These are phyloP conservation scores for Stachybotrys chartarum DNA, from an alignment of 2,329 filamentous ascomycete species.

Conservation along the genomic window DNA sequence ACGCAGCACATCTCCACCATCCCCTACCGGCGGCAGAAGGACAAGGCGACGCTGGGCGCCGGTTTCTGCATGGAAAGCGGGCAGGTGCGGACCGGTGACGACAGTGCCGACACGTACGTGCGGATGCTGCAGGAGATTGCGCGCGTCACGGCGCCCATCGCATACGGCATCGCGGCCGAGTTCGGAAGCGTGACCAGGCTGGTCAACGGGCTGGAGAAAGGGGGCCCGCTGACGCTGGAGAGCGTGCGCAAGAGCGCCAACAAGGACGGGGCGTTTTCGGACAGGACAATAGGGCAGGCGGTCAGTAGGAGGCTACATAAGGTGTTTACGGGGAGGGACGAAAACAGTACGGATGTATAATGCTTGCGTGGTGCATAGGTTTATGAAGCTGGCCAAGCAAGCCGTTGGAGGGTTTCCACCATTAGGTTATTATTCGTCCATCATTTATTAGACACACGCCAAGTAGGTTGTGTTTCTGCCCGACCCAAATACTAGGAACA, in stretches of 20 bases:
- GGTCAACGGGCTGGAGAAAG: slow-evolving; percentile 47
- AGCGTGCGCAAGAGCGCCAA: slow-evolving; percentile 51
- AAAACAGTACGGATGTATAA: slow-evolving; percentile 46
- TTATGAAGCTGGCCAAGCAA: not conserved
- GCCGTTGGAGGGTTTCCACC: not conserved
- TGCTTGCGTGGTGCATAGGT: not conserved
- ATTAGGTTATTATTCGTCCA: not conserved
- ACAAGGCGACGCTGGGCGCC: slow-evolving; percentile 42
- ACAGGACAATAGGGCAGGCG: slow-evolving; percentile 47
- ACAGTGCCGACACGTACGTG: slow-evolving; percentile 58
- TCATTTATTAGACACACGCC: not conserved
- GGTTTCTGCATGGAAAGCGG: slow-evolving; percentile 75
- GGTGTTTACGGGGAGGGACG: slow-evolving; percentile 52
- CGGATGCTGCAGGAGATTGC: slow-evolving; percentile 67
- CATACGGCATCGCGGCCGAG: slow-evolving; percentile 58
- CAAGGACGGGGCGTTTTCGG: slow-evolving; percentile 47
- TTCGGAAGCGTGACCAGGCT: slow-evolving; percentile 53
- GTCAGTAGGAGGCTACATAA: slow-evolving; percentile 52
- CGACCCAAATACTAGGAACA: no score
- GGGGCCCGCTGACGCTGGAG: slow-evolving; percentile 56
- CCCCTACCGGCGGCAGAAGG: slow-evolving; percentile 56
- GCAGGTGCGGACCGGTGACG: slow-evolving; percentile 65
- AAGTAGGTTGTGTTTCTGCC: no score
- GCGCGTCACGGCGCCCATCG: slow-evolving; percentile 64
- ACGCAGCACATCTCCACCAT: slow-evolving; percentile 74